Base-by-base conservation (phyloP, 2,329 filamentous ascomycete genomes). In the Arthrobotrys pseudoclavata region DNA sequence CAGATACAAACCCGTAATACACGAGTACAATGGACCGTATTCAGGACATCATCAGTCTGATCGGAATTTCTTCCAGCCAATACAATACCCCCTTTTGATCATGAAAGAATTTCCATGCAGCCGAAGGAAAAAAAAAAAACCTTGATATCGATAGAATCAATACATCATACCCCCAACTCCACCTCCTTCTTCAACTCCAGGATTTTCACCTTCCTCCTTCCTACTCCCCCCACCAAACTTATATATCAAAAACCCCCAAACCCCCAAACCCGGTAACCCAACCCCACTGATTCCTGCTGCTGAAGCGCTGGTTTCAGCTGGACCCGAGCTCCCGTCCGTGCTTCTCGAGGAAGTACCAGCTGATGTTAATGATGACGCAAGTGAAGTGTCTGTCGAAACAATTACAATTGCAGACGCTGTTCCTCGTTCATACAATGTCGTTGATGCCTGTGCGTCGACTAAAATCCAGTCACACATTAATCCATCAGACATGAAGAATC, bases 121-220 rank as follows among this genome's bases (percentile, higher is more conserved):
- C 47, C 24, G 45, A 29, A 18, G 31, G 20, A 31, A 53, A 29
- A 15, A 48, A 7, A 24, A 48, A 42, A 3, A 6, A 18, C 3
- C 13, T 12, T 48, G 22, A 34, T 18, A 53, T 34, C 50, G 15
- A 53, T 26, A 45, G 3, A 60, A 60, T 60, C 55, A 60, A 42
- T 60, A 60, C 55, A 60, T 60, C 55, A 60, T 42, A 26, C 55
- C 55, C 55, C 55, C 55, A 60, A 60, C 55, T 60, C 55, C 55
- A n/a, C 55, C 34, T 3, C 29, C 9, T n/a, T 60, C 55, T 15
- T 42, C 55, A 22, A 53, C 50, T 18, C 26, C 26, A 13, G 34
- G 55, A 26, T 60, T 42, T 22, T 37, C 15, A 6, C 29, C 52
- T 22, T 57, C 52, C 55, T 60, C 55, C 55, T 60, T 60, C 34